These are phyloP conservation scores for Entomortierella parvispora DNA, from an alignment of 192 early-diverging fungal species.

Conservation along the genomic window DNA sequence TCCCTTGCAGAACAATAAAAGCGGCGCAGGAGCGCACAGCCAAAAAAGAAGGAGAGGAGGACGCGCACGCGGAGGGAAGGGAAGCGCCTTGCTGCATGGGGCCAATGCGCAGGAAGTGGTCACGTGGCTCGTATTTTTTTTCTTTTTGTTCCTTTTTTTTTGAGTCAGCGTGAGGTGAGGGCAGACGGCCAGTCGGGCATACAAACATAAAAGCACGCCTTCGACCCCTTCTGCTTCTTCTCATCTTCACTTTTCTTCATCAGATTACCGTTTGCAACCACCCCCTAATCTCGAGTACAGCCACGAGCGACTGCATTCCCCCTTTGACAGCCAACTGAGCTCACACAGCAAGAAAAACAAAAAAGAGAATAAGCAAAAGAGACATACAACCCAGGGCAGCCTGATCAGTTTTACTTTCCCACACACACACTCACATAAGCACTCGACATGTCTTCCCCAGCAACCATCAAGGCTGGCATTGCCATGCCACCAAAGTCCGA, in stretches of 20 bases:
- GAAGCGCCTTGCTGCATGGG: too few species aligned
- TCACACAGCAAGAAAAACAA: too few species aligned
- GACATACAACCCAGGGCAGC: slow-evolving; percentile 1
- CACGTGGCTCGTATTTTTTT: too few species aligned
- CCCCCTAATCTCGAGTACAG: not conserved
- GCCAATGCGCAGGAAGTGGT: too few species aligned
- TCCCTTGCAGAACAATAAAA: too few species aligned
- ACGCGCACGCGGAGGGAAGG: too few species aligned
- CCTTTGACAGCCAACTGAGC: too few species aligned
- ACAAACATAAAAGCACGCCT: slow-evolving; percentile 12
- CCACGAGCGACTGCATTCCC: too few species aligned
- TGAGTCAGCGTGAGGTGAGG: slow-evolving; percentile 12
- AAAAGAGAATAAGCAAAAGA: not conserved
- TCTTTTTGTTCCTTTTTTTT: not conserved
- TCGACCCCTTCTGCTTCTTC: not conserved
- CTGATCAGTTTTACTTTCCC: not conserved
- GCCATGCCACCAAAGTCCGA: slow-evolving; percentile 50
- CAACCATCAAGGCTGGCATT: slow-evolving; percentile 54
- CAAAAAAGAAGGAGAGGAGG: too few species aligned
- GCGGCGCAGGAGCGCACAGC: too few species aligned
- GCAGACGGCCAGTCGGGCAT: not conserved
- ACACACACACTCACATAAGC: not conserved
- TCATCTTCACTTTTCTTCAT: slow-evolving; percentile 2
- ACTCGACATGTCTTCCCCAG: slow-evolving; percentile 35
- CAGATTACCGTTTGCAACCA: not conserved